Evolutionary conservation across 2,329 filamentous ascomycete genomes (phyloP).

Genomic region (Pseudogymnoascus sp.): DNA sequence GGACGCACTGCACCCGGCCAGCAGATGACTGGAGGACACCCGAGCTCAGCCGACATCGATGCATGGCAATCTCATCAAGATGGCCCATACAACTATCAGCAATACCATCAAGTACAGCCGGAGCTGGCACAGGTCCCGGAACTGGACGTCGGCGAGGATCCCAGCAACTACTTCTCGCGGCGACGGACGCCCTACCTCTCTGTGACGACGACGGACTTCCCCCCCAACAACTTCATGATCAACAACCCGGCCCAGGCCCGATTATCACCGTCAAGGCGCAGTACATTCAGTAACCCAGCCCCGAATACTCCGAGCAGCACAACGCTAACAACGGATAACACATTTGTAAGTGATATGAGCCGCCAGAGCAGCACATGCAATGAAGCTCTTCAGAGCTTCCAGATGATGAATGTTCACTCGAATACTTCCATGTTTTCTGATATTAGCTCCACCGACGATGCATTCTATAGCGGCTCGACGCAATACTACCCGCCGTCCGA

Average conservation of each 20-base stretch:
- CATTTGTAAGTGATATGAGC: constrained; percentile 26
- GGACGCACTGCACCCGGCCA: background rate
- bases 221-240: constrained; percentile 12
- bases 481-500: background rate
- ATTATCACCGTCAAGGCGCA: constrained; percentile 9
- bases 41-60: background rate
- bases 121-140: constrained; percentile 24
- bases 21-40: background rate
- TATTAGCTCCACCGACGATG: constrained; percentile 21
- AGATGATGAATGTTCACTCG: constrained; percentile 28
- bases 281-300: constrained; percentile 19
- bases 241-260: background rate
- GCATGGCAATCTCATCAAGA: background rate
- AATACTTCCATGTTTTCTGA: constrained; percentile 24
- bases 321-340: constrained; percentile 26
- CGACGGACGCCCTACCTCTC: constrained; percentile 17
- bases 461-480: constrained; percentile 17
- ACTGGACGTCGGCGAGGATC: constrained; percentile 20
- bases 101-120: background rate
- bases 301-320: constrained; percentile 24
- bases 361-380: constrained; percentile 27
- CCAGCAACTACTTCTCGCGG: constrained; percentile 19
- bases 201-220: constrained; percentile 15
- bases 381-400: constrained; percentile 25
- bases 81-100: background rate